Evolutionary conservation across 108 stramenopile genomes (phyloP), one percentile per base, ranked within the genome.

Genomic region (Nitzschia putrida): DNA sequence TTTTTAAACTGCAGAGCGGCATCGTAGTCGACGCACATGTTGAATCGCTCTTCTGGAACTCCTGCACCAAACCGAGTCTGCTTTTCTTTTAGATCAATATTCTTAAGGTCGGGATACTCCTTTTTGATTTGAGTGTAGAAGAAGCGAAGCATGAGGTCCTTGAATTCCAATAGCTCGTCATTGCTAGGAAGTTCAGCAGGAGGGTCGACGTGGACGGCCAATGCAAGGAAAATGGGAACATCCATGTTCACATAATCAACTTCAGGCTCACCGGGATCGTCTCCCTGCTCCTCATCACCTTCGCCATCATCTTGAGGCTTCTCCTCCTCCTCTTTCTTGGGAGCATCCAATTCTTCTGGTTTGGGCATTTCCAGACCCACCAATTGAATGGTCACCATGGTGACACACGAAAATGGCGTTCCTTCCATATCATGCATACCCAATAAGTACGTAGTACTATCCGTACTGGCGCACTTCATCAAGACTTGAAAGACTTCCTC

Each of bases 101-200:
- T 18, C 41, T 57, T 55, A 14, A 68, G n/a, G 2, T 68, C 29
- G 7, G 67, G 67, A 39, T 57, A 68, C 16, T 56, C 54, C 9
- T 57, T 55, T 40, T 57, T 55, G 14, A 68, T 40, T 13, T 24
- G 9, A 13, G 67, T 68, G 42, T 68, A 68, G 23, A 68, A 68
- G 42, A 10, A 68, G 20, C 67, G 67, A 57, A 68, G 41, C 67
- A 68, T 57, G 3, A 68, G 42, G 43, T 68, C 67, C 42, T 68
- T 57, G 43, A 68, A 68, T 23, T 57, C 22, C 24, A 49, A 24
- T 43, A 68, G 24, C 39, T 68, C 55, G 8, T 68, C 55, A 11
- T 55, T 26, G 20, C 42, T 68, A 8, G 67, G 67, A 8, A 57
- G 42, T 42, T 68, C 67, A 0, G 67, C 55, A 1, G 67, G 67